phyloP scores from a whole-genome alignment of 352 stramenopile species.

The Pythium inflatum region DNA sequence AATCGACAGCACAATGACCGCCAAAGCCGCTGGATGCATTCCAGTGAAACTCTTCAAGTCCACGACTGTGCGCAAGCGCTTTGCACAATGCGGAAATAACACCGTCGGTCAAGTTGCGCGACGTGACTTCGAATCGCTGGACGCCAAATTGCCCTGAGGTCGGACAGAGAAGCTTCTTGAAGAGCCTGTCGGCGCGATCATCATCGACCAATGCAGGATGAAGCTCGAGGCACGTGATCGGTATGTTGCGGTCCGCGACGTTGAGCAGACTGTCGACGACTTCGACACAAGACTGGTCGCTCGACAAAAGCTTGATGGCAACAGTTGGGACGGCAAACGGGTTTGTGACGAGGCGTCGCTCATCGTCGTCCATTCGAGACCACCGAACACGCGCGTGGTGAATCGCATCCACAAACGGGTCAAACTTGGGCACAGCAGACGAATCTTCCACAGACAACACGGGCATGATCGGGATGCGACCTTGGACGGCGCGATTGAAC shows the following conservation, averaged over 20 bases:
- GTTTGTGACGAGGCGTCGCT: neutral
- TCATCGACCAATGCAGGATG: neutral
- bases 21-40: neutral
- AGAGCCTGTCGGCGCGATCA: neutral
- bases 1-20: neutral
- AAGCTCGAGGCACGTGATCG: neutral
- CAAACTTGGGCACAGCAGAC: neutral
- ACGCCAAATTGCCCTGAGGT: neutral
- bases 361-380: neutral
- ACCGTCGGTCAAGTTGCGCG: neutral
- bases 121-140: slow-evolving; percentile 1
- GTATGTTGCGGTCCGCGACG: neutral
- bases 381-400: neutral
- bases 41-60: neutral
- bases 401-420: neutral
- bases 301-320: neutral
- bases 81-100: neutral
- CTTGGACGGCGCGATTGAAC: neutral
- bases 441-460: neutral
- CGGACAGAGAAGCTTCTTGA: neutral
- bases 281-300: no score
- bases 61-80: neutral
- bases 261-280: neutral
- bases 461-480: neutral
- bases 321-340: neutral